Base-by-base conservation (phyloP, 2,329 filamentous ascomycete genomes). In the Penicillium concentricum region DNA sequence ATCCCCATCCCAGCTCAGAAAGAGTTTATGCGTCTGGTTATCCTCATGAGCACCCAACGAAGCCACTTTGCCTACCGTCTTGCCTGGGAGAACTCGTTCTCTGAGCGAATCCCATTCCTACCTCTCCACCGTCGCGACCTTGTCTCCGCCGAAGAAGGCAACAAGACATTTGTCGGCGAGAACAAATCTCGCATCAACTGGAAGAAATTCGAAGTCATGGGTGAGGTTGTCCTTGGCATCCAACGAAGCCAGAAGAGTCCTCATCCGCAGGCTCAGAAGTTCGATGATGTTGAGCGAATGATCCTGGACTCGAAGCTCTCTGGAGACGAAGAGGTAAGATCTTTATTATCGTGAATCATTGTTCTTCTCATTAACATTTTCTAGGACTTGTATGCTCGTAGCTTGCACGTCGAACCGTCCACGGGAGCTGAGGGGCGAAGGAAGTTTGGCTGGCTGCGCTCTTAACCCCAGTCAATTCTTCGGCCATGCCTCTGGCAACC, bases 131-230 rank as follows among this genome's bases (percentile, higher is more conserved):
- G 91, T 42, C 85, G 92, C 61, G 94, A 99, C 75, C 81, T 99
- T 24, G 91, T 96, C 2, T 91, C 90, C 13, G 93, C 94, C 0
- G 91, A 96, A 69, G 90, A 96, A 74, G 94, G 93, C 34, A 97
- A 94, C 74, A 86, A 85, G 68, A 97, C 94, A 0, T 93, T 96
- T 72, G 80, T 97, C 2, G 91, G 89, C 8, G 81, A 84, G 2
- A 82, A 85, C 58, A 85, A 81, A 61, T 85, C 91, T 61, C 82
- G 90, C 50, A 90, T 99, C 71, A 97, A 97, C 72, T 99, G 94
- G 94, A 92, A 89, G 75, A 99, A 99, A 72, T 99, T 97, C 68
- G 93, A 97, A 74, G 88, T 99, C 32, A 87, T 97, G 75, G 92
- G 92, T 7, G 93, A 97, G 66, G 90, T 97, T 5, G 83, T 97